Percentiles rank a stretch among this genome's conserved stretches.
Evolutionary conservation across 2,329 filamentous ascomycete genomes (phyloP).

Genomic region (Aspergillus aculeatinus): DNA sequence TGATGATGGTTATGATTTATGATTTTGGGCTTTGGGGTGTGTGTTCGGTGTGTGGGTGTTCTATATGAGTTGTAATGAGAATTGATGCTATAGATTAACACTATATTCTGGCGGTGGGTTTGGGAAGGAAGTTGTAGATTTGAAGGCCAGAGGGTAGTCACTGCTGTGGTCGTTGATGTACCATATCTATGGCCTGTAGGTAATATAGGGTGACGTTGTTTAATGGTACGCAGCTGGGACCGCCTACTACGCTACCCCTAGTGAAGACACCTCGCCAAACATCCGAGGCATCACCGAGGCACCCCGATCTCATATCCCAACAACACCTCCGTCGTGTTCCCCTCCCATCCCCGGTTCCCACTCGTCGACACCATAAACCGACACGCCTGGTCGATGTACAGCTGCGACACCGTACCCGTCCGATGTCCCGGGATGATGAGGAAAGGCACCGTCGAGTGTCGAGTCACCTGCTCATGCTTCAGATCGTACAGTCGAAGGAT

Average conservation of each 20-base stretch:
- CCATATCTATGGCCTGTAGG: no score
- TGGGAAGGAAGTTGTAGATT: no score
- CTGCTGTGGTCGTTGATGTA: no score
- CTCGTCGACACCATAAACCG: conserved; percentile 89
- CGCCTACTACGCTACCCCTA: no score
- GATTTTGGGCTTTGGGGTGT: neutral
- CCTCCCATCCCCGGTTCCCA: conserved; percentile 94
- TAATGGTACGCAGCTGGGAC: no score
- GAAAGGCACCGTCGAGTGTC: conserved; percentile 83
- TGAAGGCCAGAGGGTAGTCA: no score
- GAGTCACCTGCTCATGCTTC: conserved; percentile 61
- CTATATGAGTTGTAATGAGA: no score
- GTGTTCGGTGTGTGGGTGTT: neutral
- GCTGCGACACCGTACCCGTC: conserved; percentile 80
- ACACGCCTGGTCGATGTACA: conserved; percentile 85
- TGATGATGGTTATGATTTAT: conserved; percentile 16
- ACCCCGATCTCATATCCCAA: conserved; percentile 87
- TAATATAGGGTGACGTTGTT: no score
- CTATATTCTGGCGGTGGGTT: no score
- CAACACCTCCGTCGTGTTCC: conserved; percentile 81
- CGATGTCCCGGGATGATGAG: conserved; percentile 91
- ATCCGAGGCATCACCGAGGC: conserved; percentile 22
- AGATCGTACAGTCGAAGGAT: conserved; percentile 93
- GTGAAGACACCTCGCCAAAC: no score
- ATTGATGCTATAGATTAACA: no score